A percentile compares a stretch with the other conserved stretches of the same genome.
Conservation (phyloP, 2,329 filamentous ascomycete species). For the Exutisphaerella laricina region DNA sequence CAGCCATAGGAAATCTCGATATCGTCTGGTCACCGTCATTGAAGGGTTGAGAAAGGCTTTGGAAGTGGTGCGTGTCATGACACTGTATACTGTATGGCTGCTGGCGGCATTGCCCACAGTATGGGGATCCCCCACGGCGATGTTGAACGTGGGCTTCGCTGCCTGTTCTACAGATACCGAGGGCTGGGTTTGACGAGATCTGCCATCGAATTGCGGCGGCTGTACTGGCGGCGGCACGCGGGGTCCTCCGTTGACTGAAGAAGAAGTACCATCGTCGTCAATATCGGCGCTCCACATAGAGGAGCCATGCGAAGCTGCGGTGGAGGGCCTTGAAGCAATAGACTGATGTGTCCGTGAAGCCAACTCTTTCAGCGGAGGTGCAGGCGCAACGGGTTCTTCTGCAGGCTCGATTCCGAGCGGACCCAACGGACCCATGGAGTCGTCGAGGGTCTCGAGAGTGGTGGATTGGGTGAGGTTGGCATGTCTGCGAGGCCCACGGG, state of each 20-base stretch:
- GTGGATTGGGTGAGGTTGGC: conserved; percentile 72
- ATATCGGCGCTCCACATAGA: conserved; percentile 54
- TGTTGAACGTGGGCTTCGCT: conserved; percentile 83
- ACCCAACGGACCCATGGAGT: conserved; percentile 69
- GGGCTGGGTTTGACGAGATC: conserved; percentile 55
- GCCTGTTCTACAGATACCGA: conserved; percentile 91
- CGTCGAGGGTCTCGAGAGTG: conserved; percentile 69
- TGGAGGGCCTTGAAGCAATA: conserved; percentile 38
- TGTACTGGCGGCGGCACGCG: conserved; percentile 62
- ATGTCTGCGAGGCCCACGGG: conserved; percentile 54
- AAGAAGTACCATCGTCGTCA: conserved; percentile 53
- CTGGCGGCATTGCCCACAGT: conserved; percentile 96
- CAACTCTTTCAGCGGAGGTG: conserved; percentile 55
- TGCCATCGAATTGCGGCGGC: conserved; percentile 41
- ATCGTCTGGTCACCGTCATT: conserved; percentile 88
- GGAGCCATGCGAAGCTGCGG: conserved; percentile 48
- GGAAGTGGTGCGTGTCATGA: conserved; percentile 90
- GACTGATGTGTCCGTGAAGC: conserved; percentile 41
- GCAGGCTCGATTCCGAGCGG: conserved; percentile 49
- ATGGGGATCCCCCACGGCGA: conserved; percentile 90
- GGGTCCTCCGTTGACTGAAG: conserved; percentile 43
- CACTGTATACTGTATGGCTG: conserved; percentile 96
- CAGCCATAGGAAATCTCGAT: conserved; percentile 95
- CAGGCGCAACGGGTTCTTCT: conserved; percentile 57
- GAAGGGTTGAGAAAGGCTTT: conserved; percentile 91